These are phyloP conservation scores for Boletus rubescentipes DNA, from an alignment of 768 basidiomycete species.

Conservation along the genomic window DNA sequence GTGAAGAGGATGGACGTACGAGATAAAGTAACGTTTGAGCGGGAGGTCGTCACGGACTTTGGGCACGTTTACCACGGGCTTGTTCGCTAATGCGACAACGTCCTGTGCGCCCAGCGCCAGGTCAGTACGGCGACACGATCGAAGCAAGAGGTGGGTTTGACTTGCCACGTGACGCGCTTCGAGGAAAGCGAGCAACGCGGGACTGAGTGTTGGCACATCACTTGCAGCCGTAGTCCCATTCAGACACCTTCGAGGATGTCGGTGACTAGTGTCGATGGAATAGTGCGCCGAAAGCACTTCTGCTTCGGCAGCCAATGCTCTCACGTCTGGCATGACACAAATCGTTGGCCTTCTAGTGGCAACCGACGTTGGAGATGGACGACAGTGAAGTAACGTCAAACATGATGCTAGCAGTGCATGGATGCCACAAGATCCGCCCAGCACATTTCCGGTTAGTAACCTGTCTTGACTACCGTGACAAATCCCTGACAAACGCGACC, in stretches of 20 bases:
- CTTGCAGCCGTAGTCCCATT: not conserved
- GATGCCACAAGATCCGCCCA: no score
- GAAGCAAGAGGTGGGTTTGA: not conserved
- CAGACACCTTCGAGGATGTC: no score
- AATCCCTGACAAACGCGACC: no score
- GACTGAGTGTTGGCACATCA: slow-evolving; percentile 33
- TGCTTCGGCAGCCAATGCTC: not conserved
- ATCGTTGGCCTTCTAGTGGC: no score
- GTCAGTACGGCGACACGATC: not conserved
- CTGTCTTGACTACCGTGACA: no score
- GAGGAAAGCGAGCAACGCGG: slow-evolving; percentile 38
- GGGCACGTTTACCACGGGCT: slow-evolving; percentile 34
- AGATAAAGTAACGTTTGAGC: slow-evolving; percentile 57
- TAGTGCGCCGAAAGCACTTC: not conserved
- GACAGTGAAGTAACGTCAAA: no score
- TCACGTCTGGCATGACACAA: no score
- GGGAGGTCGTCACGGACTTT: slow-evolving; percentile 45
- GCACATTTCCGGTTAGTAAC: no score
- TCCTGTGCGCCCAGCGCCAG: slow-evolving; percentile 21
- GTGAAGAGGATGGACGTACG: slow-evolving; percentile 31
- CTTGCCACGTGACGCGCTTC: slow-evolving; percentile 32
- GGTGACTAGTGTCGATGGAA: not conserved
- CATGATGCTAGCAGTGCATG: no score
- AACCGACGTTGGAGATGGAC: no score
- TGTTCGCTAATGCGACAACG: slow-evolving; percentile 31